These are phyloP conservation scores for Salvia sclarea DNA, from an alignment of 305 asterid species.

Conservation along the genomic window DNA sequence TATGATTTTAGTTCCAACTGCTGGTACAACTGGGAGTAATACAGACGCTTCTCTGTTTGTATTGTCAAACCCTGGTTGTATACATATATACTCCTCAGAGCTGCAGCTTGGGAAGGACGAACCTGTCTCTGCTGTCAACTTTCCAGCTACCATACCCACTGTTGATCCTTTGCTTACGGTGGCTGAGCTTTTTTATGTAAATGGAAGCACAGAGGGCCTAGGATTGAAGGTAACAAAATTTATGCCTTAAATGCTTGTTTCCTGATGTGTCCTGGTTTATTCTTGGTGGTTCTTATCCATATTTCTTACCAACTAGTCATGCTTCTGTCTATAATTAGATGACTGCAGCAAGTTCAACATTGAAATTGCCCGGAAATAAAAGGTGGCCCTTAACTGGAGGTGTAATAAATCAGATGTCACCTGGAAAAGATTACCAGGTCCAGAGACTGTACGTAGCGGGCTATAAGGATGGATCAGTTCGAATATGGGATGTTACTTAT, in stretches of 20 bases:
- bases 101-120: constrained; percentile 43
- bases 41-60: constrained; percentile 60
- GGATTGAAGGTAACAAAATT: constrained; percentile 53
- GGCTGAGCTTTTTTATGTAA: constrained; percentile 52
- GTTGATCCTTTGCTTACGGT: constrained; percentile 70
- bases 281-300: constrained; percentile 26
- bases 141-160: constrained; percentile 67
- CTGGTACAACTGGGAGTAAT: constrained; percentile 49
- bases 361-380: constrained; percentile 46
- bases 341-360: constrained; percentile 41
- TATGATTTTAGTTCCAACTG: constrained; percentile 60
- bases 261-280: constrained; percentile 20
- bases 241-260: constrained; percentile 12
- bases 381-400: constrained; percentile 87
- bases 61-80: constrained; percentile 71
- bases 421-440: constrained; percentile 48
- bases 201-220: constrained; percentile 46
- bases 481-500: constrained; percentile 87
- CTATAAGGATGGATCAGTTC: constrained; percentile 86
- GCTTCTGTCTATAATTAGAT: constrained; percentile 43
- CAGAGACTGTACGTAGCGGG: constrained; percentile 70
- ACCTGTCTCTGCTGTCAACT: constrained; percentile 49
- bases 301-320: constrained; percentile 29
- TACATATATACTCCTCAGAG: constrained; percentile 56
- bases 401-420: constrained; percentile 53